These are phyloP conservation scores for Chlorella sp. DNA, from an alignment of 139 green algal species.

Conservation along the genomic window DNA sequence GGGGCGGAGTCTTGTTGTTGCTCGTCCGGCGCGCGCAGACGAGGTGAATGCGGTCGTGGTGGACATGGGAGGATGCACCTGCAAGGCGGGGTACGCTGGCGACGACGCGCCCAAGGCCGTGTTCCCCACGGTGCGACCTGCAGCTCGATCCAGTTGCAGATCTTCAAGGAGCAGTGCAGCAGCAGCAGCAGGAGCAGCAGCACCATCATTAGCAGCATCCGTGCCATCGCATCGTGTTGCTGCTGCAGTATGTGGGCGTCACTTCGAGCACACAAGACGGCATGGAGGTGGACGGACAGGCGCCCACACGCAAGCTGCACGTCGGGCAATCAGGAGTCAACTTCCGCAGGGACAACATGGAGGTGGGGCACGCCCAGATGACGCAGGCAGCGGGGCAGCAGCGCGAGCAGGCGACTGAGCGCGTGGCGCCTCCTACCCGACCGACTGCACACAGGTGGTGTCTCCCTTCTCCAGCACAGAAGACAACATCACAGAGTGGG, in stretches of 20 bases:
- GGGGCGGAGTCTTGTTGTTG: neutral
- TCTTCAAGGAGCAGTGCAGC: too few relatives aligned
- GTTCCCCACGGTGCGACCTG: constrained; percentile 67
- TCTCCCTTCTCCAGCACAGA: constrained; percentile 34
- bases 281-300: constrained; percentile 24
- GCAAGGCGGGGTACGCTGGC: constrained; percentile 90
- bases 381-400: neutral
- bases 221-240: too few relatives aligned
- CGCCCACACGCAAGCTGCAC: constrained; percentile 12
- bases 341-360: constrained; percentile 51
- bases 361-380: constrained; percentile 29
- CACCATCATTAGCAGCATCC: too few relatives aligned
- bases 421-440: neutral
- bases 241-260: constrained; percentile 22
- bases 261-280: constrained; percentile 20
- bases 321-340: constrained; percentile 30
- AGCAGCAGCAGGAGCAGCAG: too few relatives aligned
- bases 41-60: constrained; percentile 94
- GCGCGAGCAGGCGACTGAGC: neutral
- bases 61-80: constrained; percentile 74
- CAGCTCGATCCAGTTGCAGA: too few relatives aligned
- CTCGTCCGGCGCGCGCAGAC: constrained; percentile 67
- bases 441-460: constrained; percentile 38
- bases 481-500: constrained; percentile 71
- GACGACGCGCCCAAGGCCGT: constrained; percentile 93